Base-by-base conservation (phyloP, 352 stramenopile genomes). In the Globisporangium splendens region DNA sequence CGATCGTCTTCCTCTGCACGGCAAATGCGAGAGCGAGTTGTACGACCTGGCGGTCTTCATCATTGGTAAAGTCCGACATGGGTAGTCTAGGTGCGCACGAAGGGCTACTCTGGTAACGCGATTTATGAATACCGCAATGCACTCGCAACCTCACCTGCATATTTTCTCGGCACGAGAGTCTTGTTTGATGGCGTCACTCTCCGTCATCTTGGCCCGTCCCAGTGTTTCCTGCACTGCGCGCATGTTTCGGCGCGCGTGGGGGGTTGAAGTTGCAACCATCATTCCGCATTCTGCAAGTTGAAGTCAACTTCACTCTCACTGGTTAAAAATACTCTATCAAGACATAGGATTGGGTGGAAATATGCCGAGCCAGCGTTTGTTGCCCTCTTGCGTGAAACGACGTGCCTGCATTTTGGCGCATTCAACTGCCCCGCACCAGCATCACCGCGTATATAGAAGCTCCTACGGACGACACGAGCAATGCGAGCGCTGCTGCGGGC, bases 41-140 rank as follows among this genome's bases (percentile, higher is more conserved):
- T 38, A 84, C 73, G 39, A 86, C 65, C 50, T 79, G 72, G n/a
- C 69, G 69, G 57, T 86, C 76, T 56, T 83, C 76, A 22, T 69
- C 57, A 41, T 86, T 73, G 10, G 72, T 79, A 61, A 86, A 86
- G 54, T 86, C 70, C 2, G 76, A 74, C 73, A 84, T 84, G 13
- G 8, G 15, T 5, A 31, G 31, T 35, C 38, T n/a, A 8, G 1
- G 21, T 18, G 12, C 38, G 6, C 18, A 11, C 0, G n/a, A 56
- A 21, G 14, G 21, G 24, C 17, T 20, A 18, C 1, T 49, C 10
- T 8, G 20, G n/a, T n/a, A n/a, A n/a, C n/a, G n/a, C 13, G 21
- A 3, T 10, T 18, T 59, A n/a, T 8, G 12, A 15, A n/a, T 18
- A 2, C 6, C 39, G 6, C 39, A 18, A 18, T 15, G 39, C 39